phyloP scores from a whole-genome alignment of 1,139 yeast genomes.

The Suhomyces atakaporum region DNA sequence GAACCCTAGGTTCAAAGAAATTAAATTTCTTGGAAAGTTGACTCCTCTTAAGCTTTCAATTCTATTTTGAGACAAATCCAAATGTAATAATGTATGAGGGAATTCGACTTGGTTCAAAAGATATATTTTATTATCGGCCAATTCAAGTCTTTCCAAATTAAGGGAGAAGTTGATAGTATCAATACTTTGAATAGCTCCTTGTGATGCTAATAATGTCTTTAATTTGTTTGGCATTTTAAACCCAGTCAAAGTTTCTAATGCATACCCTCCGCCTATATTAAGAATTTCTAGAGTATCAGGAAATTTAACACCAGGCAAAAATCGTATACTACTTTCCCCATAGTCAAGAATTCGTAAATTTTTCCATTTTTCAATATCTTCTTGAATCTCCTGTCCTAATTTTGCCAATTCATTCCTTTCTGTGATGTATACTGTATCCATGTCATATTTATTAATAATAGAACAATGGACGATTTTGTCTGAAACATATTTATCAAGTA shows the following conservation, averaged over 20 bases:
- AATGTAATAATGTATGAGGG: conserved; percentile 32
- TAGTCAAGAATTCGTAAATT: conserved; percentile 40
- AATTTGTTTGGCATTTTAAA: conserved; percentile 44
- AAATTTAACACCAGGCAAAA: conserved; percentile 43
- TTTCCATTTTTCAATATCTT: conserved; percentile 40
- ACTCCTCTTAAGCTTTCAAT: conserved; percentile 44
- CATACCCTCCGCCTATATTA: conserved; percentile 45
- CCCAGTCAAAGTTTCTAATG: conserved; percentile 44
- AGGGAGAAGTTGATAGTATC: conserved; percentile 41
- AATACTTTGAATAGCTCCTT: conserved; percentile 38
- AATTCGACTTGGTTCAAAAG: conserved; percentile 45
- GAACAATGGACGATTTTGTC: conserved; percentile 42
- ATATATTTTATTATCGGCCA: conserved; percentile 43
- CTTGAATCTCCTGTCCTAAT: conserved; percentile 43
- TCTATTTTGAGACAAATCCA: conserved; percentile 45
- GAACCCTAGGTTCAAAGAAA: conserved; percentile 34
- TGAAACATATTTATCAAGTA: conserved; percentile 26
- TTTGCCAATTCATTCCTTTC: conserved; percentile 36
- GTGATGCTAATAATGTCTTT: conserved; percentile 34
- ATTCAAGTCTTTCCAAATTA: conserved; percentile 34
- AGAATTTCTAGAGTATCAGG: conserved; percentile 42
- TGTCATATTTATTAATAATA: conserved; percentile 40
- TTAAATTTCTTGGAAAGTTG: conserved; percentile 37
- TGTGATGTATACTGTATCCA: conserved; percentile 37
- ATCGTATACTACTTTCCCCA: conserved; percentile 40